These are phyloP conservation scores for Cylindrotheca fusiformis DNA, from an alignment of 108 stramenopile species.

Conservation along the genomic window DNA sequence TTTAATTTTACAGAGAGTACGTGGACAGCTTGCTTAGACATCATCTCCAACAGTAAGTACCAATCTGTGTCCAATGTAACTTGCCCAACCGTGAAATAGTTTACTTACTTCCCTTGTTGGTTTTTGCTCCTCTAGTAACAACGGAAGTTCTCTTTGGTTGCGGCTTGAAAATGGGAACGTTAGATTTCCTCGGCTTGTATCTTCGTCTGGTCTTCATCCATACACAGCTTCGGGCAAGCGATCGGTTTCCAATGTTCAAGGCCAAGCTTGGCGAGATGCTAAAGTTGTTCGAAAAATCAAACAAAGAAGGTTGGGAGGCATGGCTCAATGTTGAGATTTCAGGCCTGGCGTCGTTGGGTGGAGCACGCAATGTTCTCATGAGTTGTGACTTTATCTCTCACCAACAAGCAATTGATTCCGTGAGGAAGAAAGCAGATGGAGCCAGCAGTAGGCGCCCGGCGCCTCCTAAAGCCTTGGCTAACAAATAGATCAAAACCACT, in stretches of 20 bases:
- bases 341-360: constrained; percentile 21
- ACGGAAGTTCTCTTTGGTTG: constrained; percentile 54
- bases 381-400: constrained; percentile 37
- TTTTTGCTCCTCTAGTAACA: constrained; percentile 16
- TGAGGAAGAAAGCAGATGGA: constrained; percentile 13
- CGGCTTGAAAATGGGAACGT: constrained; percentile 50
- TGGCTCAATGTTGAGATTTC: constrained; percentile 24
- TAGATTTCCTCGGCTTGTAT: constrained; percentile 40
- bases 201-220: constrained; percentile 54
- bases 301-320: constrained; percentile 16
- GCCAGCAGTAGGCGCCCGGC: not conserved
- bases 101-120: not conserved
- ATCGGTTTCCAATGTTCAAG: constrained; percentile 28
- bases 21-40: constrained; percentile 57
- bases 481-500: no score
- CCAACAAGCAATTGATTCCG: constrained; percentile 37
- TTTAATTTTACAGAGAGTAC: constrained; percentile 55
- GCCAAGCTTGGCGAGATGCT: constrained; percentile 27
- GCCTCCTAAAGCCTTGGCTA: no score
- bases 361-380: constrained; percentile 33
- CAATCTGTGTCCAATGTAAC: not conserved
- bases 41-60: constrained; percentile 25
- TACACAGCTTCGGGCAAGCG: constrained; percentile 31
- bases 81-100: not conserved
- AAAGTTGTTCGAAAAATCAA: constrained; percentile 16